Conservation (phyloP, 225 moss, liverwort and hornwort species). For the Rhytidiadelphus loreus region DNA sequence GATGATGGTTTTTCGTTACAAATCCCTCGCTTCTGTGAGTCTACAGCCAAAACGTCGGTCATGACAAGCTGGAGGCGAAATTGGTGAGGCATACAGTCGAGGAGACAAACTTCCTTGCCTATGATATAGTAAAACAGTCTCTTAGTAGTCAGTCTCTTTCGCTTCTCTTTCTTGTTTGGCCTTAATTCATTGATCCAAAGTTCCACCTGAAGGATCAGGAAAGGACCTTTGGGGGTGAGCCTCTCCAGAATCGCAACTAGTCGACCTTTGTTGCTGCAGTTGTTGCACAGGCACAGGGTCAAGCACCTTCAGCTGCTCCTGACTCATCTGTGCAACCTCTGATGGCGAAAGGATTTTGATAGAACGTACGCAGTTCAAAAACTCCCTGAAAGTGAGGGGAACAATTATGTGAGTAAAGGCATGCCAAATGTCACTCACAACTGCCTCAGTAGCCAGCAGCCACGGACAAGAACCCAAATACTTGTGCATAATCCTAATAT, state of each 20-base stretch:
- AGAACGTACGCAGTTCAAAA: constrained; percentile 85
- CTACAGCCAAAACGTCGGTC: background rate
- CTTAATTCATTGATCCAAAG: constrained; percentile 10
- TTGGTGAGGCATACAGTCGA: background rate
- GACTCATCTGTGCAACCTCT: constrained; percentile 77
- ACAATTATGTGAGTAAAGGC: background rate
- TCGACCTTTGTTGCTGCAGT: constrained; percentile 19
- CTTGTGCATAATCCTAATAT: background rate
- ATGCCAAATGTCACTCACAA: background rate
- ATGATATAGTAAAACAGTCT: background rate
- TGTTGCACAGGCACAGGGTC: constrained; percentile 44
- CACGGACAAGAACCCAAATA: background rate
- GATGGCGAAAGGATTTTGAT: constrained; percentile 89
- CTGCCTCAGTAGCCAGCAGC: background rate
- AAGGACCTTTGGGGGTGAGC: constrained; percentile 18
- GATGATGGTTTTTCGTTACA: constrained; percentile 10
- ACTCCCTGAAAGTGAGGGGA: constrained; percentile 51
- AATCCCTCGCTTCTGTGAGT: constrained; percentile 11
- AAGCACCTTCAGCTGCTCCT: constrained; percentile 69
- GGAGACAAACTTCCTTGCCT: constrained; percentile 6
- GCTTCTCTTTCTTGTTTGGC: background rate
- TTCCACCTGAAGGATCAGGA: constrained; percentile 11
- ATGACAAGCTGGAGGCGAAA: background rate
- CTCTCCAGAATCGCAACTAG: constrained; percentile 29
- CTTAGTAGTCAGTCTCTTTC: constrained; percentile 5